phyloP scores from a whole-genome alignment of 208 protist genomes.

The Trichomonas tenax region DNA sequence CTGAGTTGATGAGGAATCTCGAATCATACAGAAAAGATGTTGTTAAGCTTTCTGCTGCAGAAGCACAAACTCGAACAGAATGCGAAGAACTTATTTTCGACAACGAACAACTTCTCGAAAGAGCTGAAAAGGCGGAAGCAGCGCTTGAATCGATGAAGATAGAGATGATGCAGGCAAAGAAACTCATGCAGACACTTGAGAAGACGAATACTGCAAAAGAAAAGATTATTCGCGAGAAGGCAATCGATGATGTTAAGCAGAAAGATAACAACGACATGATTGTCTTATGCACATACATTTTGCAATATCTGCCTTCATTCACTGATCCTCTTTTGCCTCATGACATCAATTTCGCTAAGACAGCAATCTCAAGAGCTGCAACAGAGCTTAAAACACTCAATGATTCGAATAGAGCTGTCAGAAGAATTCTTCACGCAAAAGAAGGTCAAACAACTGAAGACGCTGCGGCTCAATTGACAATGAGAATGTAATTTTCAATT shows the following conservation, averaged over 20 bases:
- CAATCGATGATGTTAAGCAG: too few relatives aligned
- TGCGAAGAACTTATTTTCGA: not conserved
- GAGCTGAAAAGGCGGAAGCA: not conserved
- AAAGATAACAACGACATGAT: too few relatives aligned
- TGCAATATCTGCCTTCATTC: too few relatives aligned
- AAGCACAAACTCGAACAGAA: not conserved
- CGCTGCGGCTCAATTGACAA: not conserved
- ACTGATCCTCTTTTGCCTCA: too few relatives aligned
- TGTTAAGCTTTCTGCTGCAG: not conserved
- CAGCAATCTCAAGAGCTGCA: too few relatives aligned
- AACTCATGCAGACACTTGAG: too few relatives aligned
- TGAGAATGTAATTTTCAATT: not conserved
- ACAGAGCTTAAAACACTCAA: not conserved
- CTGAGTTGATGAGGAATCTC: not conserved
- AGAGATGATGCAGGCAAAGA: not conserved
- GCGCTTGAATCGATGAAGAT: not conserved
- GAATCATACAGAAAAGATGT: not conserved
- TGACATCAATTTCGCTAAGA: too few relatives aligned
- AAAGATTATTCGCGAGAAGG: too few relatives aligned
- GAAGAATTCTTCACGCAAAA: not conserved
- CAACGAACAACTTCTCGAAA: not conserved
- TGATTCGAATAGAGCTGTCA: not conserved
- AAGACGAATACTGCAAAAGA: too few relatives aligned
- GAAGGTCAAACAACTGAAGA: slow-evolving; percentile 6
- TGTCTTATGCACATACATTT: too few relatives aligned